Percentiles rank a stretch among this genome's conserved stretches.
Conservation (phyloP, 2,329 filamentous ascomycete species). For the Rutstroemia sp. region DNA sequence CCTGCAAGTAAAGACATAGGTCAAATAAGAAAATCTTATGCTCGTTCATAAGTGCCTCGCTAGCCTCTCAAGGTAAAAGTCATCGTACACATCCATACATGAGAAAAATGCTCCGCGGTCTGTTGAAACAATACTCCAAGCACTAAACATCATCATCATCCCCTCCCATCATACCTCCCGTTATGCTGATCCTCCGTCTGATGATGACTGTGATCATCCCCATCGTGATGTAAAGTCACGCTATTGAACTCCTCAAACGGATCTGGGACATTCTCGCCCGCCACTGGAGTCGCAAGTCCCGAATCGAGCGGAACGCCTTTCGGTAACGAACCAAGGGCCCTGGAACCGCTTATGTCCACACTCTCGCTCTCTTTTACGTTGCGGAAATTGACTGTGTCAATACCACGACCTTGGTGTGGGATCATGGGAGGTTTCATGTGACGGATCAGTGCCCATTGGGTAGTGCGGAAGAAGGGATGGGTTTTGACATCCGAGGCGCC, state of each 20-base stretch:
- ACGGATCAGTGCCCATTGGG: conserved; percentile 92
- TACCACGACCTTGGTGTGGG: conserved; percentile 79
- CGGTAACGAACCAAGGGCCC: conserved; percentile 38
- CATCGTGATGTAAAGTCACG: conserved; percentile 93
- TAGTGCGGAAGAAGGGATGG: conserved; percentile 92
- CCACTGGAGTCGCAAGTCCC: conserved; percentile 72
- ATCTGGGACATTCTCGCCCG: conserved; percentile 66
- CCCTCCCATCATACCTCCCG: conserved; percentile 23
- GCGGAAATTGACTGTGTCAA: conserved; percentile 94
- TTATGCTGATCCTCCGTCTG: conserved; percentile 27
- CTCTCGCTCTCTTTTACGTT: conserved; percentile 97
- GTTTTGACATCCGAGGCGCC: conserved; percentile 95
- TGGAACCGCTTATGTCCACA: conserved; percentile 67
- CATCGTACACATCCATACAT: no score
- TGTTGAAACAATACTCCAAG: no score
- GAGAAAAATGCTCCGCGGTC: no score
- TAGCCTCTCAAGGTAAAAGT: no score
- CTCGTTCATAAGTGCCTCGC: no score
- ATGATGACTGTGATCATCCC: conserved; percentile 51
- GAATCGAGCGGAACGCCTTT: conserved; percentile 85
- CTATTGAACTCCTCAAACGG: conserved; percentile 99
- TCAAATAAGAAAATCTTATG: no score
- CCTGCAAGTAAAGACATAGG: no score
- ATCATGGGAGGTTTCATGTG: conserved; percentile 98
- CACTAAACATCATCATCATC: neutral